A percentile compares a stretch with the other conserved stretches of the same genome.
Conservation (phyloP, 805 yeast genomes). For the Zygoascus bituminiphila region DNA sequence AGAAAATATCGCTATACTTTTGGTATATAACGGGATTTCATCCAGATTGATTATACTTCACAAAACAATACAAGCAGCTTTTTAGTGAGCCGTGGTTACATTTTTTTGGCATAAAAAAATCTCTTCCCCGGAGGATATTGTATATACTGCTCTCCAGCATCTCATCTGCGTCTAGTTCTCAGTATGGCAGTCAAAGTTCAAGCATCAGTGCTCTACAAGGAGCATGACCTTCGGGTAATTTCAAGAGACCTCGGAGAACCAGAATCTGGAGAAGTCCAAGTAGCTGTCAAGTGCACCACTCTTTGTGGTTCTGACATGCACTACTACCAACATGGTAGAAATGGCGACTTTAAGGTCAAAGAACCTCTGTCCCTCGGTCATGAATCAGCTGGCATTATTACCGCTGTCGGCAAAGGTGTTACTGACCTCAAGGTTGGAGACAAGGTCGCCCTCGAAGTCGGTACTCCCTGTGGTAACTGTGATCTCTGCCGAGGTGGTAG, state of each 20-base stretch:
- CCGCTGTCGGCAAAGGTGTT: slow-evolving; percentile 61
- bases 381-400: slow-evolving; percentile 73
- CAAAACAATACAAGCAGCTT: neutral
- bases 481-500: slow-evolving; percentile 87
- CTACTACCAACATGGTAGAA: slow-evolving; percentile 67
- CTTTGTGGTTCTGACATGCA: slow-evolving; percentile 68
- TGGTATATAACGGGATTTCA: neutral
- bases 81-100: too few species aligned
- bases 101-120: neutral
- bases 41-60: neutral
- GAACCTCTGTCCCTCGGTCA: slow-evolving; percentile 85
- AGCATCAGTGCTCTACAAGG: slow-evolving; percentile 16
- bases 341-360: slow-evolving; percentile 69
- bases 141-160: neutral
- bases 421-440: slow-evolving; percentile 68
- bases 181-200: slow-evolving; percentile 2
- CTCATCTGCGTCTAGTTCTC: slow-evolving; percentile 3
- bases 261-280: slow-evolving; percentile 13
- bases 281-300: slow-evolving; percentile 13
- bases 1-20: neutral
- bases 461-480: slow-evolving; percentile 66
- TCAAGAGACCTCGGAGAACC: slow-evolving; percentile 12
- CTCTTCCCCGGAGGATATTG: neutral
- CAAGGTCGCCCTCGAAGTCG: slow-evolving; percentile 82
- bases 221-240: slow-evolving; percentile 13